Evolutionary conservation across 2,329 filamentous ascomycete species (phyloP).

Genomic region (Fusarium odoratissimum): DNA sequence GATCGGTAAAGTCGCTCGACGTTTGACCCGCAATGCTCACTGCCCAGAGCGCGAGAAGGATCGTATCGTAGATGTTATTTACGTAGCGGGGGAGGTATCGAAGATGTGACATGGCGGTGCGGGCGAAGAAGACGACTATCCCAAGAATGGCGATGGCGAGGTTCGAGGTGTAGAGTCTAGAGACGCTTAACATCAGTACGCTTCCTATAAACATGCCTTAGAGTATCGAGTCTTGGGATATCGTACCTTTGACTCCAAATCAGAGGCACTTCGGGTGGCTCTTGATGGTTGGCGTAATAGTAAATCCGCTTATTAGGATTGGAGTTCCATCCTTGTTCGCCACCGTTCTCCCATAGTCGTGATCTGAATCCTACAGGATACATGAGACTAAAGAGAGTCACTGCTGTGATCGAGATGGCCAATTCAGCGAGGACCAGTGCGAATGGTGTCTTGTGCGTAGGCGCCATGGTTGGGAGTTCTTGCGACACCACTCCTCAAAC

Average conservation of each 20-base stretch:
- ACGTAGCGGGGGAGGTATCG: constrained; percentile 40
- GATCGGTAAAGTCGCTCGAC: constrained; percentile 43
- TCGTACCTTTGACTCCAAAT: constrained; percentile 46
- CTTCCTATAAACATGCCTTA: neutral
- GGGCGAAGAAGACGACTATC: constrained; percentile 44
- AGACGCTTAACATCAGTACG: neutral
- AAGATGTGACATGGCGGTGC: constrained; percentile 38
- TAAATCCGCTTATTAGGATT: constrained; percentile 46
- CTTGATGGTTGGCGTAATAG: constrained; percentile 47
- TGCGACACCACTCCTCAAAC: neutral
- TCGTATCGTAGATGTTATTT: constrained; percentile 45
- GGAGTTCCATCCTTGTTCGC: constrained; percentile 47
- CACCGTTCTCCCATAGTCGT: constrained; percentile 45
- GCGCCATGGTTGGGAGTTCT: constrained; percentile 14
- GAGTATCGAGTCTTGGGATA: rapidly evolving
- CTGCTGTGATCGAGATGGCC: constrained; percentile 8
- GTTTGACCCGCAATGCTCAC: constrained; percentile 37
- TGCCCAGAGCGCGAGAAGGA: constrained; percentile 46
- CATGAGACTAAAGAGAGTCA: constrained; percentile 39
- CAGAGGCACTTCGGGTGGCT: constrained; percentile 44
- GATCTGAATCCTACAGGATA: constrained; percentile 42
- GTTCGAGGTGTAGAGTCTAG: constrained; percentile 46
- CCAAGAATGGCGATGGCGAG: constrained; percentile 47
- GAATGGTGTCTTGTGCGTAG: constrained; percentile 12
- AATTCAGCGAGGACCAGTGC: constrained; percentile 37